Evolutionary conservation across 2,329 filamentous ascomycete species (phyloP), one percentile per base, ranked within the genome.

Genomic region (Pyrenochaeta sp.): DNA sequence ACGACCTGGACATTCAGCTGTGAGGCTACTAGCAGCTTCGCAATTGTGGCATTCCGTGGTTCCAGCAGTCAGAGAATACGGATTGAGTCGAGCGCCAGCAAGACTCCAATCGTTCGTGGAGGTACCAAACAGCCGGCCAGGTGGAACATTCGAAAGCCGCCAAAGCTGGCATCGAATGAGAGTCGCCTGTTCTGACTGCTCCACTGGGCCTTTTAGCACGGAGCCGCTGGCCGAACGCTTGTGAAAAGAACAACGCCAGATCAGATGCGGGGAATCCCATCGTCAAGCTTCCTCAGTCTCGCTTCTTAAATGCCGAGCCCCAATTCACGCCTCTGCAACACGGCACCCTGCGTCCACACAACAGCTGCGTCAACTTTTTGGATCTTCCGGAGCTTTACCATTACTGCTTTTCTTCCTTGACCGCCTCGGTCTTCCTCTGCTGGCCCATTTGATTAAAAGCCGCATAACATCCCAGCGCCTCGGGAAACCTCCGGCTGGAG

Each of bases 261-360:
- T 53, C 50, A 61, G 65, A 68, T 69, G 67, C 67, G 65, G 67
- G 67, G 67, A 68, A 68, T 65, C 46, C 54, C 50, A 58, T 56
- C 51, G 35, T 60, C 60, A 62, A 60, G 60, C 55, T 56, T 61
- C 51, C 35, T 48, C 44, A 52, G 52, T 57, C 57, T 67, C 63
- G 64, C 65, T 65, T 63, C 58, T 57, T 57, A 43, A 60, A 51
- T 61, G 63, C 66, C 66, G 61, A 65, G 55, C 64, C 57, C n/a
- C 51, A 65, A 46, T 47, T 51, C 51, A 54, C 55, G 48, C 53
- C 50, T 55, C 56, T 65, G 53, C 62, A 61, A 63, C 58, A 61
- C 48, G 41, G 55, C 54, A 44, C 41, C 51, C 48, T 46, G 39
- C 48, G 41, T 37, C 48, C 51, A 51, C 55, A 60, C 60, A 46